Percentiles rank a stretch among this genome's conserved stretches.
Conservation (phyloP, 192 early-diverging fungal species). For the Entomortierella lignicola region DNA sequence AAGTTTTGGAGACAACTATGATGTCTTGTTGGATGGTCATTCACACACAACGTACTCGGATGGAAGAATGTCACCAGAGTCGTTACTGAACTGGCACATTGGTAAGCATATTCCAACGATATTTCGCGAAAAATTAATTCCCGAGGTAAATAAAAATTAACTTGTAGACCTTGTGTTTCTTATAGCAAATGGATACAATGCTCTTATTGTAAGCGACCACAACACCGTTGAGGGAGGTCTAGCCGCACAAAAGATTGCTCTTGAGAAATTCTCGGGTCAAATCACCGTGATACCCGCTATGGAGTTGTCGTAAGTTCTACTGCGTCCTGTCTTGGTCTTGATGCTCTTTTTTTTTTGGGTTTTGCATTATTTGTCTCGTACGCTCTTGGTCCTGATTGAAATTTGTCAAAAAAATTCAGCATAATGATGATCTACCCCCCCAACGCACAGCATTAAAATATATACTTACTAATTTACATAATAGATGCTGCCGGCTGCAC, state of each 20-base stretch:
- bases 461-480: background rate
- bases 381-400: too few species aligned
- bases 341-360: background rate
- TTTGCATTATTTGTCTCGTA: too few species aligned
- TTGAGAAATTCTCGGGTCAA: conserved; percentile 57
- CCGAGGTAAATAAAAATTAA: conserved; percentile 1
- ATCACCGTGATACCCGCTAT: conserved; percentile 75
- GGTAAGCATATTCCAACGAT: too few species aligned
- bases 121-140: too few species aligned
- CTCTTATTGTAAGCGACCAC: conserved; percentile 78
- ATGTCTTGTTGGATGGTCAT: conserved; percentile 74
- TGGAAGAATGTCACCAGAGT: conserved; percentile 66
- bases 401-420: too few species aligned
- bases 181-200: conserved; percentile 75
- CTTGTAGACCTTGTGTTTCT: background rate
- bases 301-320: conserved; percentile 66
- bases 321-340: background rate
- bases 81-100: conserved; percentile 71
- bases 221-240: conserved; percentile 73
- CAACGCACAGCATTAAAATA: too few species aligned
- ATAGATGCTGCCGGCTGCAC: conserved; percentile 74
- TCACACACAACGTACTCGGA: conserved; percentile 72
- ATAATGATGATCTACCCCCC: conserved; percentile 12
- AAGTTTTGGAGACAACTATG: conserved; percentile 55
- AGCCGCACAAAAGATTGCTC: conserved; percentile 67